Base-by-base conservation (phyloP, 2,329 filamentous ascomycete species). In the Pezicula carpinea region DNA sequence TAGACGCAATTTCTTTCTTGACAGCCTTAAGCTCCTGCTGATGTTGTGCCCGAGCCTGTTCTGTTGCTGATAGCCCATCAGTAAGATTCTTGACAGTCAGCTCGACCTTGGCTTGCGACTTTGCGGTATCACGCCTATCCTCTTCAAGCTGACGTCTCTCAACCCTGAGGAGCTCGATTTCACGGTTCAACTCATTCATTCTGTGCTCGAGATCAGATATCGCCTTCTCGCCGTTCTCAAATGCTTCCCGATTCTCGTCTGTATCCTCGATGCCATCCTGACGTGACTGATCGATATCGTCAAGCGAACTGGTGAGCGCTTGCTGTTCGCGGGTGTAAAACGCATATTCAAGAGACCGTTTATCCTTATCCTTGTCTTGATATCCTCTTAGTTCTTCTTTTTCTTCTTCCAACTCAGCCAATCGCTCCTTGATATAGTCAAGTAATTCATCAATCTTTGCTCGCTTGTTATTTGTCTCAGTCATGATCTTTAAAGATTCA, bases 401-500 rank as follows among this genome's bases (percentile, higher is more conserved):
- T 67, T 99, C 93, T 64, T 96, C 91, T 66, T 99, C 93, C 0
- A 99, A 75, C 66, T 99, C 93, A 33, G 74, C 77, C 45, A 99
- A 74, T 44, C 93, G 83, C 60, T 95, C 89, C 60, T 93, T 90
- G 67, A 99, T 96, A 61, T 93, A 95, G 44, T 86, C 83, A 11
- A 99, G 78, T 11, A 95, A 75, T 62, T 95, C 90, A 63, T 99
- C 93, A 51, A 97, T 97, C 69, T 96, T 96, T 39, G 84, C 77
- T 52, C 90, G 83, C 72, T 96, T 97, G 69, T 90, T 95, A 66
- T 92, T 90, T 14, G 93, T 97, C 57, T 99, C 93, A 52, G 83
- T 82, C 89, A 99, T 96, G 59, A 99, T 96, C 71, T 96, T 96
- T 56, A 95, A 72, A 39, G 89, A 96, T 66, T 99, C 92, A 22